These are phyloP conservation scores for Solanum medicagineum DNA, from an alignment of 257 asterid species.

Conservation along the genomic window DNA sequence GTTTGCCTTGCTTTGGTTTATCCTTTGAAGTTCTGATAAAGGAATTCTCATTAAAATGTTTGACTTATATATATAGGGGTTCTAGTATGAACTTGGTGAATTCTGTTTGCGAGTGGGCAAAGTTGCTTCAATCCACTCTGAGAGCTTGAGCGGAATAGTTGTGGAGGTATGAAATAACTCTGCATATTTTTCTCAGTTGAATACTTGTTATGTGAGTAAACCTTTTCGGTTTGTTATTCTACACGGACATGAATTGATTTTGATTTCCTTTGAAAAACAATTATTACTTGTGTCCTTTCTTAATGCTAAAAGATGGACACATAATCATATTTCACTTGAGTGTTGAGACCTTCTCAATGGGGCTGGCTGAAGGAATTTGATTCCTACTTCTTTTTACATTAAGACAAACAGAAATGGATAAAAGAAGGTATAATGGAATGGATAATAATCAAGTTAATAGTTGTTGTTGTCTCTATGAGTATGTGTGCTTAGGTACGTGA, in stretches of 20 bases:
- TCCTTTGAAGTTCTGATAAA: background rate
- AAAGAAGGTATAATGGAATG: background rate
- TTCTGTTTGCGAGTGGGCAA: slow-evolving; percentile 88
- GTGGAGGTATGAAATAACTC: slow-evolving; percentile 62
- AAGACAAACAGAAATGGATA: too few species aligned
- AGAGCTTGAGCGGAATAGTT: slow-evolving; percentile 82
- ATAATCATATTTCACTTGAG: too few species aligned
- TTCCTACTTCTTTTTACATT: too few species aligned
- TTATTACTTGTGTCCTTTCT: too few species aligned
- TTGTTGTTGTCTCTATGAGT: too few species aligned
- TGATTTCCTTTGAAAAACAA: too few species aligned
- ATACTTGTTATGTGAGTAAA: background rate
- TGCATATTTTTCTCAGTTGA: background rate
- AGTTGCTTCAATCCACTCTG: slow-evolving; percentile 63
- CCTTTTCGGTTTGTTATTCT: background rate
- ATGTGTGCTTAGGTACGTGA: too few species aligned
- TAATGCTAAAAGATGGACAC: too few species aligned
- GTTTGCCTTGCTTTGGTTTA: background rate
- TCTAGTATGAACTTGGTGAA: slow-evolving; percentile 72
- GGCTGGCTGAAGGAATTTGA: too few species aligned
- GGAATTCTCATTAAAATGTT: background rate
- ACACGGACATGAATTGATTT: too few species aligned
- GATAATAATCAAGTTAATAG: background rate
- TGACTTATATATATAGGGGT: slow-evolving; percentile 29
- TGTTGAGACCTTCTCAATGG: too few species aligned